Conservation (phyloP, 2,329 filamentous ascomycete species). For the Fusarium sp. region DNA sequence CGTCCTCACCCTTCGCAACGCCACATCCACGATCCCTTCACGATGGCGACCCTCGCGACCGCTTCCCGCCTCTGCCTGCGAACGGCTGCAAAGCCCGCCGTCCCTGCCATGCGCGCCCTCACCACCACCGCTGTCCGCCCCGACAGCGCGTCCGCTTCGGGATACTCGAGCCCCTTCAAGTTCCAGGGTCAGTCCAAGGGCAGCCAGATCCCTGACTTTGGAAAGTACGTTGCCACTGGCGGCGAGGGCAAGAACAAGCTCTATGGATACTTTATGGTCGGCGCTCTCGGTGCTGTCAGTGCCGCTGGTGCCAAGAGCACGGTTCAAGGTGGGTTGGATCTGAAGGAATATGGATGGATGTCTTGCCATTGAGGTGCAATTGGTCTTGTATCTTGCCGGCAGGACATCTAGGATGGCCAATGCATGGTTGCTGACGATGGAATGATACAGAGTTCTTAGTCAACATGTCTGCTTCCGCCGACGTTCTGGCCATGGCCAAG, state of each 20-base stretch:
- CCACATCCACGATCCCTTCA: constrained; percentile 44
- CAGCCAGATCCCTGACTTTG: constrained; percentile 86
- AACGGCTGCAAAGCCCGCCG: constrained; percentile 55
- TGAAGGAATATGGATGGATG: constrained; percentile 2
- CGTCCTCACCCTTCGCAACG: constrained; percentile 39
- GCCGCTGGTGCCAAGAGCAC: constrained; percentile 97
- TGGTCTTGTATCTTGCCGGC: constrained; percentile 24
- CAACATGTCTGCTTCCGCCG: constrained; percentile 99
- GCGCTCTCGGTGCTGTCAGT: constrained; percentile 88
- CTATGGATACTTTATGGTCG: constrained; percentile 98
- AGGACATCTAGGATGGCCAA: constrained; percentile 26
- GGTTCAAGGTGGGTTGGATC: constrained; percentile 81
- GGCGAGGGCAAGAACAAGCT: constrained; percentile 79
- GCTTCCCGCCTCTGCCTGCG: constrained; percentile 76
- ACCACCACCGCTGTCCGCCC: constrained; percentile 63
- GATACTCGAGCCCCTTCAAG: constrained; percentile 72
- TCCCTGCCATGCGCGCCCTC: constrained; percentile 61
- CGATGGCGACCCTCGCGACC: constrained; percentile 74
- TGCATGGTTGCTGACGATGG: constrained; percentile 44
- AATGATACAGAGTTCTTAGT: constrained; percentile 86
- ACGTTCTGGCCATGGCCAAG: constrained; percentile 99
- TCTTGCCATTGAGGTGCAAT: constrained; percentile 46
- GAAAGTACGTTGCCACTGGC: constrained; percentile 81
- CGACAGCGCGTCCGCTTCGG: constrained; percentile 58
- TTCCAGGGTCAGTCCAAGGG: constrained; percentile 67